These are phyloP conservation scores for Filobasidium wieringae DNA, from an alignment of 768 basidiomycete species.

Conservation along the genomic window DNA sequence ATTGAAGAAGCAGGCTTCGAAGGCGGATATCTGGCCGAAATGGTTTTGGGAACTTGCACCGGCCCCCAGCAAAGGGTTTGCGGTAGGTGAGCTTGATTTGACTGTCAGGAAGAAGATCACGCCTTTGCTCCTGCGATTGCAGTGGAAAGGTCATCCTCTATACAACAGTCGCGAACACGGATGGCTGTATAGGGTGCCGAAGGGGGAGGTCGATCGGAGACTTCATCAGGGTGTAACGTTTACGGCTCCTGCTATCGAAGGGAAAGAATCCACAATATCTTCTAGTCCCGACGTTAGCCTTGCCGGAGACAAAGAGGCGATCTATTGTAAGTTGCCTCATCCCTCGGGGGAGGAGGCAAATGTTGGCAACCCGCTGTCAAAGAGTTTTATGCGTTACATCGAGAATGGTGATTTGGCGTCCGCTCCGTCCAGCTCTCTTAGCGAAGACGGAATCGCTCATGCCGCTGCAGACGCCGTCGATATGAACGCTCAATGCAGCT, in stretches of 20 bases:
- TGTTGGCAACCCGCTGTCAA: slow-evolving; percentile 83
- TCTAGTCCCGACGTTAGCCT: slow-evolving; percentile 53
- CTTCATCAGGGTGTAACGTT: neutral
- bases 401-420: slow-evolving; percentile 78
- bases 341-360: slow-evolving; percentile 89
- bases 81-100: slow-evolving; percentile 60
- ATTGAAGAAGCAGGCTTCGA: neutral
- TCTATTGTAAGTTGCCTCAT: slow-evolving; percentile 89
- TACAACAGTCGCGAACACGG: slow-evolving; percentile 76
- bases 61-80: slow-evolving; percentile 13
- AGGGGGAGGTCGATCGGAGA: neutral
- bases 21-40: slow-evolving; percentile 59
- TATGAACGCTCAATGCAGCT: slow-evolving; percentile 87
- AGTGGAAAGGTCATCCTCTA: slow-evolving; percentile 78
- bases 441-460: slow-evolving; percentile 35
- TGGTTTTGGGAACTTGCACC: slow-evolving; percentile 86
- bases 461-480: slow-evolving; percentile 75
- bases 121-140: slow-evolving; percentile 70
- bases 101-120: slow-evolving; percentile 71
- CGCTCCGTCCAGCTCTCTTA: slow-evolving; percentile 43
- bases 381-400: slow-evolving; percentile 77
- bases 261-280: too few species aligned
- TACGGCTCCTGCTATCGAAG: slow-evolving; percentile 41
- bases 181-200: slow-evolving; percentile 75
- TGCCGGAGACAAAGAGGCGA: slow-evolving; percentile 42